Evolutionary conservation across 176 grass and related monocot genomes (phyloP), one percentile per base, ranked within the genome.

Genomic region (Bolboschoenus planiculmis): DNA sequence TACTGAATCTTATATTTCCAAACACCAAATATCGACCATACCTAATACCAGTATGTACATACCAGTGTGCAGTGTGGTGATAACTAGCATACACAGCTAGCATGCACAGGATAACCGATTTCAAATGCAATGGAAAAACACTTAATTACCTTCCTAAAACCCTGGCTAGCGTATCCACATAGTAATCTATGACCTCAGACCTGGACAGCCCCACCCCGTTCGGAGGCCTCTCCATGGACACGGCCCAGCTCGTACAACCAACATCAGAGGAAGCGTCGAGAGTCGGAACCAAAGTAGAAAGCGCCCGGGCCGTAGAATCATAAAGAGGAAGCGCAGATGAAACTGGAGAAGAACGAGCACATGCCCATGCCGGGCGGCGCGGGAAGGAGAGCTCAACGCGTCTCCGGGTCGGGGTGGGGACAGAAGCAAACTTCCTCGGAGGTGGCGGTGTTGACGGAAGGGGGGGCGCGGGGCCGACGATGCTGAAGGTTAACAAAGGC

Each of bases 91-190:
- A n/a, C n/a, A 51, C 48, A 14, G 16, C 48, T 51, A 51, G 27
- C 33, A 21, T 40, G 21, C 34, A 36, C 31, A 36, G 3, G 21
- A 23, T 50, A 44, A 13, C n/a, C 4, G 48, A 48, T 74, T 74
- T 29, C 39, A 74, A 27, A 74, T 47, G 11, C 13, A 75, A 18
- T 29, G 23, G 71, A 4, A 67, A 4, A 77, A 35, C 36, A 48
- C n/a, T n/a, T n/a, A n/a, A 34, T 51, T 48, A 87, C 92, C 89
- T 93, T 81, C 92, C 90, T 20, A 95, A 56, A 78, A 95, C 90
- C 65, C 42, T 85, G 5, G 90, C 84, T 16, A 98, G 79, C 60
- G 81, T 86, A 78, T 80, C 79, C 53, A 92, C 92, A 78, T 93
- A 95, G 40, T 95, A 93, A 78, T 91, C 90, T 21, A 93, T 74